Percentiles rank a stretch among this genome's conserved stretches.
These are phyloP conservation scores for Leccinum variicolor DNA, from an alignment of 768 basidiomycete genomes.

Conservation along the genomic window DNA sequence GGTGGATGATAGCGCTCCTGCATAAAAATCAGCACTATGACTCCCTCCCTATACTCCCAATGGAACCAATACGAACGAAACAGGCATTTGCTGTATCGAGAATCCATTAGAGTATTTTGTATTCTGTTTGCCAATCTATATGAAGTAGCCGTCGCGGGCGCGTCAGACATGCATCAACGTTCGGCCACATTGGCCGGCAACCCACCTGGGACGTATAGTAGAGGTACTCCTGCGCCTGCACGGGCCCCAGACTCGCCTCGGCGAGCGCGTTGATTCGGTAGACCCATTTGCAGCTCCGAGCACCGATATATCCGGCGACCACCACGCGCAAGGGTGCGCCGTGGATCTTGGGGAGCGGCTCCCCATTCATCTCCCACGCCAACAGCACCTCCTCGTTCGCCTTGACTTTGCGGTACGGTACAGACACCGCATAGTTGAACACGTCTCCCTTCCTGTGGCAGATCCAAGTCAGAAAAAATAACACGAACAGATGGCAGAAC, in stretches of 20 bases:
- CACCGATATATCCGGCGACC: constrained; percentile 53
- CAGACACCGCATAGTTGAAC: constrained; percentile 46
- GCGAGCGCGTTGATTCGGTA: constrained; percentile 48
- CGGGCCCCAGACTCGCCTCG: constrained; percentile 48
- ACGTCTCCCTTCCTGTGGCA: constrained; percentile 34
- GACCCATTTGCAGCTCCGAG: constrained; percentile 53
- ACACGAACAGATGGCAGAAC: not conserved
- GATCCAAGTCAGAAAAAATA: not conserved
- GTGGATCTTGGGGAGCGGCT: constrained; percentile 44
- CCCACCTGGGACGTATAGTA: constrained; percentile 51
- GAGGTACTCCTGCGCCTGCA: constrained; percentile 51
- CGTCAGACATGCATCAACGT: not conserved
- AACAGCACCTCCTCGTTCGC: constrained; percentile 43
- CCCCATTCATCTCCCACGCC: constrained; percentile 15
- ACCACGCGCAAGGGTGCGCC: constrained; percentile 50
- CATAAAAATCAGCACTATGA: not conserved
- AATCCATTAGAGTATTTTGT: constrained; percentile 51
- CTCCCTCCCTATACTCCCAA: not conserved
- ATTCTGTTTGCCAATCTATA: constrained; percentile 44
- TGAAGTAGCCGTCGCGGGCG: not conserved
- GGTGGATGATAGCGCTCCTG: constrained; percentile 16
- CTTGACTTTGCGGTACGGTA: constrained; percentile 47
- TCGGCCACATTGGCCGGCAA: not conserved
- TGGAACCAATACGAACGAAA: constrained; percentile 39
- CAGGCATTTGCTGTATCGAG: constrained; percentile 57